Percentiles rank a stretch among this genome's conserved stretches.
These are phyloP conservation scores for Syncephalastrum racemosum DNA, from an alignment of 371 early-diverging fungal genomes.

Conservation along the genomic window DNA sequence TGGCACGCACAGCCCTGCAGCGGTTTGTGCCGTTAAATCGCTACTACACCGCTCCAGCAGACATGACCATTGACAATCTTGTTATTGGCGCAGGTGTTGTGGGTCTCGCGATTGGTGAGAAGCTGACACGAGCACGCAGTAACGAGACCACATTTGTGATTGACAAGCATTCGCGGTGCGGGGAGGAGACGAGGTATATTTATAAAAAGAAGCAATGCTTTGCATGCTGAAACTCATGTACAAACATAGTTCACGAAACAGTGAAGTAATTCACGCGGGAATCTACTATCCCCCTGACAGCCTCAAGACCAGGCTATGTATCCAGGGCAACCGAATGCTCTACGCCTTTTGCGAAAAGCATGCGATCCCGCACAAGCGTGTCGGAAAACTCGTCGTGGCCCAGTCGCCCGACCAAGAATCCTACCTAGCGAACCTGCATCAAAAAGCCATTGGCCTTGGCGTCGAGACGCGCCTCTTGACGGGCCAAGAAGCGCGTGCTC, in stretches of 20 bases:
- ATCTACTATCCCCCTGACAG: slow-evolving; percentile 82
- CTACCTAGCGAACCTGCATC: slow-evolving; percentile 62
- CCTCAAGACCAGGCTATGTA: slow-evolving; percentile 79
- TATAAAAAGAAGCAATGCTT: background rate
- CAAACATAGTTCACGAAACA: slow-evolving; percentile 75
- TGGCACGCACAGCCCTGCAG: too few relatives aligned
- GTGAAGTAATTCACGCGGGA: slow-evolving; percentile 92
- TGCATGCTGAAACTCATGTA: background rate
- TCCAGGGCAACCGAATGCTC: slow-evolving; percentile 70
- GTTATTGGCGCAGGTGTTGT: slow-evolving; percentile 84
- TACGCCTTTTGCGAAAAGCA: slow-evolving; percentile 60
- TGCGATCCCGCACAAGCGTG: slow-evolving; percentile 47
- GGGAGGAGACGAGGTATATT: slow-evolving; percentile 76
- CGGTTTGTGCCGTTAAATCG: too few relatives aligned
- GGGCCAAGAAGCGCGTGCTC: slow-evolving; percentile 26
- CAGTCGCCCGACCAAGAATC: slow-evolving; percentile 48
- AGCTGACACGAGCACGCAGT: slow-evolving; percentile 47
- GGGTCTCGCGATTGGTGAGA: slow-evolving; percentile 73
- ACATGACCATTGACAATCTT: slow-evolving; percentile 65
- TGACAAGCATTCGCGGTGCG: slow-evolving; percentile 63
- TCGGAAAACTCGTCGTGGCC: slow-evolving; percentile 87
- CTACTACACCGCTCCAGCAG: slow-evolving; percentile 19
- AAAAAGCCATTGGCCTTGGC: slow-evolving; percentile 58
- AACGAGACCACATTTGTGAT: slow-evolving; percentile 57
- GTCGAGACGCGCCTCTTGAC: slow-evolving; percentile 63